Percentiles rank a stretch among this genome's conserved stretches.
Evolutionary conservation across 371 early-diverging fungal genomes (phyloP).

Genomic region (Apophysomyces elegans): DNA sequence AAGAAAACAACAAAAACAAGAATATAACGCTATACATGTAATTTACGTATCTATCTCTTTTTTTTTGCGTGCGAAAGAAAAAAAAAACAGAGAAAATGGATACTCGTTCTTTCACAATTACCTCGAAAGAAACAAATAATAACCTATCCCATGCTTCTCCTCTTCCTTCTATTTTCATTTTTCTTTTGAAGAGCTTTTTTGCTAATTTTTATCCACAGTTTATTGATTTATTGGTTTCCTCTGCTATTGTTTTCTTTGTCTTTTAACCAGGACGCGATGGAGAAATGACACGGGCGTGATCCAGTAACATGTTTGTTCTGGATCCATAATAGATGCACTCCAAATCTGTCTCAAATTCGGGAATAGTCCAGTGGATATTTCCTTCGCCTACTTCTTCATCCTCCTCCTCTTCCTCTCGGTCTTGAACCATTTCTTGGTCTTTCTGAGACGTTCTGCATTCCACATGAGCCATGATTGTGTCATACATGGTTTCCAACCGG

Average conservation of each 20-base stretch:
- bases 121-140: too few relatives aligned
- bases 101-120: too few relatives aligned
- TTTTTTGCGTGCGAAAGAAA: too few relatives aligned
- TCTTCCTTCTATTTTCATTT: too few relatives aligned
- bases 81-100: too few relatives aligned
- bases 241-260: neutral
- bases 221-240: neutral
- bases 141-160: too few relatives aligned
- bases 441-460: constrained; percentile 42
- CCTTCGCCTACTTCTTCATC: constrained; percentile 45
- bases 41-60: neutral
- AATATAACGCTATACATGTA: neutral
- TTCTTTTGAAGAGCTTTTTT: too few relatives aligned
- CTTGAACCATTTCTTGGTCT: constrained; percentile 23
- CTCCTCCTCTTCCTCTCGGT: constrained; percentile 27
- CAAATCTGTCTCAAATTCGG: constrained; percentile 72
- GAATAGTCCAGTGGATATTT: constrained; percentile 52
- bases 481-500: constrained; percentile 76
- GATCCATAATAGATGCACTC: constrained; percentile 67
- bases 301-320: constrained; percentile 65
- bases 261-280: constrained; percentile 60
- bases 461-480: constrained; percentile 69
- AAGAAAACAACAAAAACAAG: neutral
- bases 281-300: constrained; percentile 72
- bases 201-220: too few relatives aligned